Evolutionary conservation across 1,139 yeast species (phyloP), one percentile per base, ranked within the genome.

Genomic region (Starmera stellimalicola): DNA sequence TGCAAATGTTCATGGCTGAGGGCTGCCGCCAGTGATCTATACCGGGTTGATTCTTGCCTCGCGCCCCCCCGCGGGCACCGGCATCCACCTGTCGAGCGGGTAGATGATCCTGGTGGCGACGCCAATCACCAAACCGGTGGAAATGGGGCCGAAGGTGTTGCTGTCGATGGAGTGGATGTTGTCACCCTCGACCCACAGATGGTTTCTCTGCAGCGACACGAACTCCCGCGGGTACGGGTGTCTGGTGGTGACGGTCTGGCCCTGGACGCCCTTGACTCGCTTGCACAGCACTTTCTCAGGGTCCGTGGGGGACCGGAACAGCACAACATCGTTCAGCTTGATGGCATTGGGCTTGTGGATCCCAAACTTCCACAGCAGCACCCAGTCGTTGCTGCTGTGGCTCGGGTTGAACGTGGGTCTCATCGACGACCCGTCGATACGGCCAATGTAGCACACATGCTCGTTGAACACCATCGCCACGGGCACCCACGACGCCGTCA

Each of bases 141-240:
- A 78, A 2, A 87, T 70, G 0, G 95, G 94, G 0, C 96, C 96
- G 58, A 82, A 87, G 8, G 68, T 69, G 52, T 85, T 85, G 32
- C 91, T 77, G 56, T 87, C 96, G 4, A 85, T 60, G 2, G 94
- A 80, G 49, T 84, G 95, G 35, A 78, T 62, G 52, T 85, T 87
- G 53, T 88, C 97, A 4, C 97, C 97, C 55, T 88, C 96, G 0
- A 87, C 87, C 96, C 96, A 88, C 10, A 84, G 48, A 52, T 88
- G 97, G 48, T 77, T 80, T 37, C 83, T 58, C 4, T 95, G 95
- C 3, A 88, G 61, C 18, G 59, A 58, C 7, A 79, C 76, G 29
- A 63, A 61, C 2, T 65, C 60, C 48, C 75, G 70, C 2, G 94
- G 91, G 51, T 81, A 84, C 15, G 76, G 76, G 20, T 68, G 60